Conservation (phyloP, 164 flowering plant genomes). For the Annona cherimola region DNA sequence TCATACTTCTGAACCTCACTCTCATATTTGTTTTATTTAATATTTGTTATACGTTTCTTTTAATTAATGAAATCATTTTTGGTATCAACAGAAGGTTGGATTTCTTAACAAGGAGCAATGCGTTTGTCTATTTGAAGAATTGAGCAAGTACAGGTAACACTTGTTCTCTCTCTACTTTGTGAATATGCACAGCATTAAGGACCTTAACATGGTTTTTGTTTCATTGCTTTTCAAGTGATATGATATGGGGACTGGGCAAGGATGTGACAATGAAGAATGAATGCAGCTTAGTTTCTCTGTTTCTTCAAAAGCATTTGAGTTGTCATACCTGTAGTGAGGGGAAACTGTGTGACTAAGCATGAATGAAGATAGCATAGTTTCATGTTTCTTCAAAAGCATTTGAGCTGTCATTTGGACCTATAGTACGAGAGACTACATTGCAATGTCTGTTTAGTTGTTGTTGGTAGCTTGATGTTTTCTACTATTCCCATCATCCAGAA, state of each 20-base stretch:
- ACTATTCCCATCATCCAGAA: background rate
- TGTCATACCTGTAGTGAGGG: background rate
- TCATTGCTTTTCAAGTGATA: background rate
- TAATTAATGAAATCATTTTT: conserved; percentile 5
- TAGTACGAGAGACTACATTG: too few relatives aligned
- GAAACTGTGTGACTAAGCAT: too few relatives aligned
- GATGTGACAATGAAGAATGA: background rate
- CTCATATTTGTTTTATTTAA: too few relatives aligned
- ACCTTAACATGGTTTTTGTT: background rate
- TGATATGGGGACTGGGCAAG: background rate
- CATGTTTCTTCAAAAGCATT: too few relatives aligned
- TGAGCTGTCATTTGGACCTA: too few relatives aligned
- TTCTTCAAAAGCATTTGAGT: background rate
- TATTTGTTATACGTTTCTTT: too few relatives aligned
- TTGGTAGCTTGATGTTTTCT: background rate
- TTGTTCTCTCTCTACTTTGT: background rate
- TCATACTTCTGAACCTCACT: too few relatives aligned
- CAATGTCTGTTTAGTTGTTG: background rate
- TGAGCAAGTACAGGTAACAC: conserved; percentile 74
- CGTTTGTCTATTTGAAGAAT: conserved; percentile 62
- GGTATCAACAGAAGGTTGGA: conserved; percentile 43
- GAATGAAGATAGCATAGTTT: too few relatives aligned
- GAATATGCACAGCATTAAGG: background rate
- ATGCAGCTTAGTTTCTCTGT: background rate
- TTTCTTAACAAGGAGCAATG: conserved; percentile 67